A percentile compares a stretch with the other conserved stretches of the same genome.
phyloP scores from a whole-genome alignment of 2,329 filamentous ascomycete genomes.

The Colletotrichum gloeosporioides region DNA sequence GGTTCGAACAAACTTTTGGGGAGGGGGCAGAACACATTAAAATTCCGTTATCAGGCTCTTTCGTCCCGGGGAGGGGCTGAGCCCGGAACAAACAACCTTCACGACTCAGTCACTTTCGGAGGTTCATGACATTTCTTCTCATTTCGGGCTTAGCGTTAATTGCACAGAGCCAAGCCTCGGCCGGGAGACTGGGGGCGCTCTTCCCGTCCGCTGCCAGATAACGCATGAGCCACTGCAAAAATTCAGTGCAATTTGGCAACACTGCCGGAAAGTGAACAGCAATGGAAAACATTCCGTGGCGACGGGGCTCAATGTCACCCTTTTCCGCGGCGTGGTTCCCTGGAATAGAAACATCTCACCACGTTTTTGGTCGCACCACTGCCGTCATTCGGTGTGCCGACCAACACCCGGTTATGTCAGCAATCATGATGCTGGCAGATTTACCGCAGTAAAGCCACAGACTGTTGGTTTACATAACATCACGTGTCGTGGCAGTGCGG shows the following conservation, averaged over 20 bases:
- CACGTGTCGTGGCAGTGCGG: neutral
- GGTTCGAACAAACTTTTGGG: neutral
- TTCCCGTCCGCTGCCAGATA: neutral
- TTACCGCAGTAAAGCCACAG: neutral
- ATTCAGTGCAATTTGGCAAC: neutral
- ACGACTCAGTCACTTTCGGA: neutral
- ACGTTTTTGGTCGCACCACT: neutral
- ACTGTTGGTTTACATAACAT: neutral
- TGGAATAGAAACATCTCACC: neutral
- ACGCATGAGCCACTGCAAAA: neutral
- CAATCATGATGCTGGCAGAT: neutral
- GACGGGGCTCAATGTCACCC: neutral
- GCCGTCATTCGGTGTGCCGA: neutral
- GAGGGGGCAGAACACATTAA: neutral
- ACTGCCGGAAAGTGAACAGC: neutral
- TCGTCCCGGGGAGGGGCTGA: neutral
- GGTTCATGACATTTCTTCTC: neutral
- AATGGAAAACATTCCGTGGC: neutral
- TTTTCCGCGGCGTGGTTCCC: neutral
- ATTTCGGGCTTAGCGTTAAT: neutral
- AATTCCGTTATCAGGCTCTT: neutral
- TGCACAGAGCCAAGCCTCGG: neutral
- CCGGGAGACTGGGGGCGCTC: neutral
- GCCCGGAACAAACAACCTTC: constrained; percentile 7
- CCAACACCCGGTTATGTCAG: neutral